Evolutionary conservation across 2,329 filamentous ascomycete species (phyloP).

Genomic region (Colletotrichum sidae): DNA sequence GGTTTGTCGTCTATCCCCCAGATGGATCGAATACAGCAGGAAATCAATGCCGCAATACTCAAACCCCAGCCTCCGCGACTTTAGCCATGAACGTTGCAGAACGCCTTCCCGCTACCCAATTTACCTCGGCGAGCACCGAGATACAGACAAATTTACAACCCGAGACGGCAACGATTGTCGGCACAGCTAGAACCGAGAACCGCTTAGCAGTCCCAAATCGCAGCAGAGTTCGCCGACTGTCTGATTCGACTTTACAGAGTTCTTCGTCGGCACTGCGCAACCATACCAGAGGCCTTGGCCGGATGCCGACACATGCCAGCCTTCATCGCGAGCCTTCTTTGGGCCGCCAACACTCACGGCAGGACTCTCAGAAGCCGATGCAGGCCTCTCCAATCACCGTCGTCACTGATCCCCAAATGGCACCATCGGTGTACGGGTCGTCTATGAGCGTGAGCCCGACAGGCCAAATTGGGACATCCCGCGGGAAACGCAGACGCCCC

Average conservation of each 20-base stretch:
- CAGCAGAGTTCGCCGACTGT: background rate
- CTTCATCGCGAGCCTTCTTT: background rate
- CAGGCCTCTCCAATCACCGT: background rate
- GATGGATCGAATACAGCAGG: constrained; percentile 1
- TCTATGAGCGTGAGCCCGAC: background rate
- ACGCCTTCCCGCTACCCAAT: background rate
- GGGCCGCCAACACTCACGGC: background rate
- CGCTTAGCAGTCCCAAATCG: constrained; percentile 3
- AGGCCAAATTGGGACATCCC: constrained; percentile 4
- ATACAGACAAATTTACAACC: no score
- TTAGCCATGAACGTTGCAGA: constrained; percentile 15
- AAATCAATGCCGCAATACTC: background rate
- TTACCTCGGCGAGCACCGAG: no score
- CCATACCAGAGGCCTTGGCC: background rate
- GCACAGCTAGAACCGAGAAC: background rate
- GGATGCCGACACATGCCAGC: background rate
- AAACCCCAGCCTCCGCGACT: background rate
- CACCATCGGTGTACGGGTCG: no score
- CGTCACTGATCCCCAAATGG: background rate
- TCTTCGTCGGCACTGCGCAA: background rate
- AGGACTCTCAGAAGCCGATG: background rate
- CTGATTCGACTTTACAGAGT: background rate
- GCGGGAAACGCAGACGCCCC: constrained; percentile 32
- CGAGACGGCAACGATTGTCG: no score
- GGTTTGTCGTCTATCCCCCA: constrained; percentile 18